Conservation (phyloP, 73 alveolate species). For the Blepharisma japonicum region DNA sequence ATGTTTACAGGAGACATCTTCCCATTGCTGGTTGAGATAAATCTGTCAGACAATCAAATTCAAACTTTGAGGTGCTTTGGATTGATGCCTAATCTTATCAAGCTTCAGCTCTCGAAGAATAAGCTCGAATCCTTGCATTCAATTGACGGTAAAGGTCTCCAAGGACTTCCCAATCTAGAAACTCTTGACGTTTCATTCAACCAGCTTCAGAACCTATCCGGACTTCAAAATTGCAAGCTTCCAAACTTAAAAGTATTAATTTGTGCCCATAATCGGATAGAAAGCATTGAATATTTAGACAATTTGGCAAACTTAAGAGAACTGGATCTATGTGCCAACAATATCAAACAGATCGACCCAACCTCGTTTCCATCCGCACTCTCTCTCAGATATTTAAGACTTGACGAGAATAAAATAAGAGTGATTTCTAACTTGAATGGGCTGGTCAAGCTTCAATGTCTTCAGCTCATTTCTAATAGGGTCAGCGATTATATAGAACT, state of each 20-base stretch:
- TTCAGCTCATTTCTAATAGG: constrained; percentile 61
- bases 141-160: constrained; percentile 58
- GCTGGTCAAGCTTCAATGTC: constrained; percentile 56
- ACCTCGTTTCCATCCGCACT: constrained; percentile 45
- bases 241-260: constrained; percentile 66
- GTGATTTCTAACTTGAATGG: constrained; percentile 55
- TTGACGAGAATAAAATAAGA: constrained; percentile 75
- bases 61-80: constrained; percentile 69
- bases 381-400: constrained; percentile 48
- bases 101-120: constrained; percentile 49
- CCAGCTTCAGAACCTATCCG: constrained; percentile 61
- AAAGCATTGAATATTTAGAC: constrained; percentile 66
- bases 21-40: constrained; percentile 68
- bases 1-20: constrained; percentile 66
- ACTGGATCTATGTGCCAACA: constrained; percentile 64
- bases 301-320: constrained; percentile 60
- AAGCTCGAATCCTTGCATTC: constrained; percentile 66
- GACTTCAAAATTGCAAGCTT: constrained; percentile 60
- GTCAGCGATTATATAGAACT: constrained; percentile 73
- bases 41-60: constrained; percentile 59
- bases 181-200: constrained; percentile 68
- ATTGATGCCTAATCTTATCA: constrained; percentile 62
- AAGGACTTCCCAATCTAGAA: constrained; percentile 57
- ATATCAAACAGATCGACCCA: constrained; percentile 64
- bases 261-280: constrained; percentile 69